Evolutionary conservation across 192 early-diverging fungal genomes (phyloP).

Genomic region (Backusella mclennaniae): DNA sequence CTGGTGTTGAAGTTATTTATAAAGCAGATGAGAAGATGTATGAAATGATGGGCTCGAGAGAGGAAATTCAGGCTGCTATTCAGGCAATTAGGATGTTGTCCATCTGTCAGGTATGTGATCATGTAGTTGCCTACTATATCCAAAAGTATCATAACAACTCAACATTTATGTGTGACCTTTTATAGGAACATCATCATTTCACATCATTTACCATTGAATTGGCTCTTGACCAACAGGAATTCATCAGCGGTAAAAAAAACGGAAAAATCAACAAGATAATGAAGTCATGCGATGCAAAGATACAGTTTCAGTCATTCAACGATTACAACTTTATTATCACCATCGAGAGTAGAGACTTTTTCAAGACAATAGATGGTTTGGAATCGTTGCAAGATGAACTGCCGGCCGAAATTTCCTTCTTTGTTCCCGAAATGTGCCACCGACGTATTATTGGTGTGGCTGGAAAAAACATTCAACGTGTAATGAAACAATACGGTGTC

Average conservation of each 20-base stretch:
- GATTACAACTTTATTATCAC: slow-evolving; percentile 80
- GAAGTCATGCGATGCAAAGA: slow-evolving; percentile 60
- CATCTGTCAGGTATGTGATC: neutral
- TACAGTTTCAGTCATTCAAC: slow-evolving; percentile 66
- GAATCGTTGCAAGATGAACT: slow-evolving; percentile 69
- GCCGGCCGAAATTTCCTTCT: slow-evolving; percentile 78
- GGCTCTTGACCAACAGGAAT: slow-evolving; percentile 72
- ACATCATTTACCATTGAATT: slow-evolving; percentile 70
- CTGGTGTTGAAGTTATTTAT: slow-evolving; percentile 60
- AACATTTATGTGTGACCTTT: neutral
- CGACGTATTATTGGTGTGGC: slow-evolving; percentile 82
- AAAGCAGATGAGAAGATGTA: slow-evolving; percentile 42
- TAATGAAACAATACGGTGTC: slow-evolving; percentile 83
- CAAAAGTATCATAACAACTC: neutral
- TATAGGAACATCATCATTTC: slow-evolving; percentile 47
- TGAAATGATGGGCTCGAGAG: slow-evolving; percentile 65
- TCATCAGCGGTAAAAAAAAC: slow-evolving; percentile 82
- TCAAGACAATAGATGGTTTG: slow-evolving; percentile 61
- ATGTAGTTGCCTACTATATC: neutral
- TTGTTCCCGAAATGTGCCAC: slow-evolving; percentile 75
- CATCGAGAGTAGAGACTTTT: slow-evolving; percentile 53
- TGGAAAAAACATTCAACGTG: slow-evolving; percentile 82
- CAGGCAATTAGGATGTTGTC: slow-evolving; percentile 18
- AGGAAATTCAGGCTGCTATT: slow-evolving; percentile 54
- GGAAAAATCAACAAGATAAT: slow-evolving; percentile 86